Conservation (phyloP, 176 grass and related monocot genomes). For the Cenchrus americanus region DNA sequence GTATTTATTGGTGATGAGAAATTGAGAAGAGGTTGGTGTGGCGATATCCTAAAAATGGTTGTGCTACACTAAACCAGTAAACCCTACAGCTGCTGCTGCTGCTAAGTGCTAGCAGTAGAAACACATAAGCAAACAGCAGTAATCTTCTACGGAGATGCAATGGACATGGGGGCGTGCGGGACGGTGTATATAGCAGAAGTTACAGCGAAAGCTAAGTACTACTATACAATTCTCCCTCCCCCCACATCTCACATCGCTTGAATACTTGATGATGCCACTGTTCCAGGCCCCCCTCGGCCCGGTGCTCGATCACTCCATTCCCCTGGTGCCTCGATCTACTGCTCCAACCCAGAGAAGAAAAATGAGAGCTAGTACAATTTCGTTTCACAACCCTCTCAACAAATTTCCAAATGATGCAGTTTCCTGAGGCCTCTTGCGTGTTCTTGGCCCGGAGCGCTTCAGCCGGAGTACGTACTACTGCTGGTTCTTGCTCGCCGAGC, state of each 20-base stretch:
- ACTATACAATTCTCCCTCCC: slow-evolving; percentile 62
- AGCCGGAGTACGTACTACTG: slow-evolving; percentile 53
- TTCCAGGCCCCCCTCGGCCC: slow-evolving; percentile 21
- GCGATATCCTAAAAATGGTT: slow-evolving; percentile 6
- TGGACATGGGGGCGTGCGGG: not conserved
- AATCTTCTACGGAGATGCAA: not conserved
- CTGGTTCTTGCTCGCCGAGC: slow-evolving; percentile 77
- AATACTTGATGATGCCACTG: slow-evolving; percentile 59
- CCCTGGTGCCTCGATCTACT: slow-evolving; percentile 33
- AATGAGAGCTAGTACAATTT: slow-evolving; percentile 17
- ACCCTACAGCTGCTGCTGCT: not conserved
- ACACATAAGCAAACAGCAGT: not conserved
- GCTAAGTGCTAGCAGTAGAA: no score
- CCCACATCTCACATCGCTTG: slow-evolving; percentile 25
- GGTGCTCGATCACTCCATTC: not conserved
- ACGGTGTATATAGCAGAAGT: slow-evolving; percentile 50
- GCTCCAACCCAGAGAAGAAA: slow-evolving; percentile 38
- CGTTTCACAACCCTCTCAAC: not conserved
- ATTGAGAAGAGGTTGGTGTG: not conserved
- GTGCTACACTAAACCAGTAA: not conserved
- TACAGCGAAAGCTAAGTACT: slow-evolving; percentile 42
- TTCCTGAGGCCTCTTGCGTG: slow-evolving; percentile 6
- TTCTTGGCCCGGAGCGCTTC: not conserved
- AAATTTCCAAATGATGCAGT: slow-evolving; percentile 3
- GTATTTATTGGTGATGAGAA: slow-evolving; percentile 23